Conservation (phyloP, 768 basidiomycete species). For the Leucocoprinus leucothites region DNA sequence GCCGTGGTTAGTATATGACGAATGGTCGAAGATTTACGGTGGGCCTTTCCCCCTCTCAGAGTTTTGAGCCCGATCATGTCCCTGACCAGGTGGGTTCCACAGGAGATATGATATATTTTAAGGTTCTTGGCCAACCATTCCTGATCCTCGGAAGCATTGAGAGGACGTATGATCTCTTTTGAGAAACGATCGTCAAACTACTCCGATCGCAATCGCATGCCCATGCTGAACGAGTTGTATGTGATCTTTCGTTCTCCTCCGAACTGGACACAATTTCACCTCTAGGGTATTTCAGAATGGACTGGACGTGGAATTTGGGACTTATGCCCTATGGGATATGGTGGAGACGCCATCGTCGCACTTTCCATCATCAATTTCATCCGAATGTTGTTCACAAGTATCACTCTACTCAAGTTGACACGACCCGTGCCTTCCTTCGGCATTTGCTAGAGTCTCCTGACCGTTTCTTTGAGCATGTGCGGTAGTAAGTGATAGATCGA, state of each 20-base stretch:
- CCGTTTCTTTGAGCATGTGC: constrained; percentile 37
- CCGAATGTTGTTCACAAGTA: neutral
- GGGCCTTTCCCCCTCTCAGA: neutral
- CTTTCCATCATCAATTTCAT: constrained; percentile 17
- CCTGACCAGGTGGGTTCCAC: constrained; percentile 1
- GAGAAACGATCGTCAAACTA: constrained; percentile 5
- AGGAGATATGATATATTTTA: constrained; percentile 12
- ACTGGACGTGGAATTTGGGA: constrained; percentile 38
- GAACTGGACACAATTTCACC: no score
- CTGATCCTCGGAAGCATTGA: constrained; percentile 9
- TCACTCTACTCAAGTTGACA: neutral
- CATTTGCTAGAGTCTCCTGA: constrained; percentile 36
- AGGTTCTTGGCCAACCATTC: constrained; percentile 13
- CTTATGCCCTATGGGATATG: constrained; percentile 37
- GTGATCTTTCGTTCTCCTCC: neutral
- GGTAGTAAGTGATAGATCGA: constrained; percentile 29
- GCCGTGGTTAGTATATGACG: constrained; percentile 11
- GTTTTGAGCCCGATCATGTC: neutral
- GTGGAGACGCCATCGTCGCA: constrained; percentile 45
- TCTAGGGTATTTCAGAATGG: constrained; percentile 14
- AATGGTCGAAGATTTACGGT: constrained; percentile 8
- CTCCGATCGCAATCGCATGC: neutral
- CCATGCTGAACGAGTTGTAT: constrained; percentile 10
- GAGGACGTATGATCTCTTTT: constrained; percentile 1
- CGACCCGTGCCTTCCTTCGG: constrained; percentile 24